These are phyloP conservation scores for Starmerella riodocensis DNA, from an alignment of 805 yeast genomes.

Conservation along the genomic window DNA sequence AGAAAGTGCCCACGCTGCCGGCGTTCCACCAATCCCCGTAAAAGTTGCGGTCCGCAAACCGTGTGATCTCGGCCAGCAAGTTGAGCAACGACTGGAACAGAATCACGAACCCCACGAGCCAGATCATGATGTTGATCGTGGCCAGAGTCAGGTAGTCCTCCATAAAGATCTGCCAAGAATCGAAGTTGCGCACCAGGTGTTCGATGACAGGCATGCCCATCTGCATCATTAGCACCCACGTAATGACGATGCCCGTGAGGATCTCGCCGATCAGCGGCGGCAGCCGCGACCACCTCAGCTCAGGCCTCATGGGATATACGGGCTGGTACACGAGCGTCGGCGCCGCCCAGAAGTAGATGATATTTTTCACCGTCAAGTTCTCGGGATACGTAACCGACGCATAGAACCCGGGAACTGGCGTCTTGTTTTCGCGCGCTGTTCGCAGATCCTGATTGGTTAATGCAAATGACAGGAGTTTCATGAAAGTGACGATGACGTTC, in stretches of 20 bases:
- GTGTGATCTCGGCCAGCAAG: conserved; percentile 33
- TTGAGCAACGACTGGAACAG: conserved; percentile 34
- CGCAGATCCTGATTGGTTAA: conserved; percentile 36
- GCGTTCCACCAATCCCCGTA: conserved; percentile 41
- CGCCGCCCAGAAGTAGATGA: conserved; percentile 33
- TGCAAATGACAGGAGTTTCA: conserved; percentile 34
- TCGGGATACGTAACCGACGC: conserved; percentile 29
- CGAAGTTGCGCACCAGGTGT: conserved; percentile 25
- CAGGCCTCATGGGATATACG: conserved; percentile 31
- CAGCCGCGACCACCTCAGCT: conserved; percentile 26
- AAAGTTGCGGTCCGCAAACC: conserved; percentile 36
- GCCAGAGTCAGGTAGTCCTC: conserved; percentile 31
- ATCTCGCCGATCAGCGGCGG: conserved; percentile 30
- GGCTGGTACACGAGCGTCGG: conserved; percentile 40
- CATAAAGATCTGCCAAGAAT: conserved; percentile 22
- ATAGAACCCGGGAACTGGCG: conserved; percentile 28
- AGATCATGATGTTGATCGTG: conserved; percentile 31
- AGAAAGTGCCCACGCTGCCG: conserved; percentile 36
- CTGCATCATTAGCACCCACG: conserved; percentile 31
- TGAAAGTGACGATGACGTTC: conserved; percentile 31
- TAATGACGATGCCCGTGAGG: conserved; percentile 23
- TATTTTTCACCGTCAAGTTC: conserved; percentile 29
- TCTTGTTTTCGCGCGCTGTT: conserved; percentile 21
- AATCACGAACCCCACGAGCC: conserved; percentile 34
- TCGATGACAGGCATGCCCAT: conserved; percentile 35